These are phyloP conservation scores for Fragaria iinumae DNA, from an alignment of 306 rosid genomes.

Conservation along the genomic window DNA sequence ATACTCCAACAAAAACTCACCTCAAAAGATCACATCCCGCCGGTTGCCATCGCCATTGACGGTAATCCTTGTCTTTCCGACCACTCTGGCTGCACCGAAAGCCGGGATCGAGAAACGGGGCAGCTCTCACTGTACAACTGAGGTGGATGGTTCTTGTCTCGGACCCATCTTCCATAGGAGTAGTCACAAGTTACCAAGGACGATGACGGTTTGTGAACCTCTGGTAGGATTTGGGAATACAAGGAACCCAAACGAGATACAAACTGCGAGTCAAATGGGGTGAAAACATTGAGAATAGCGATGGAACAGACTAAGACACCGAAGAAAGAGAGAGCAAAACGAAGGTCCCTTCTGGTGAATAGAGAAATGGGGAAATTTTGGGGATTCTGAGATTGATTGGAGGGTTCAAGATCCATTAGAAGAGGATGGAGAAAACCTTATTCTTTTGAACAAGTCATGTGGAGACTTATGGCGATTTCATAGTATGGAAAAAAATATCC, in stretches of 20 bases:
- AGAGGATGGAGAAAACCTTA: conserved; percentile 19
- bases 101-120: conserved; percentile 82
- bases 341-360: conserved; percentile 43
- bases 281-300: conserved; percentile 27
- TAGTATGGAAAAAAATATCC: background rate
- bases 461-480: background rate
- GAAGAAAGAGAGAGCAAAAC: conserved; percentile 40
- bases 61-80: conserved; percentile 48
- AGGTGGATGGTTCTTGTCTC: conserved; percentile 33
- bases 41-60: conserved; percentile 83
- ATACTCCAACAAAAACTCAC: conserved; percentile 34
- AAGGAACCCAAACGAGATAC: conserved; percentile 38
- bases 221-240: conserved; percentile 23
- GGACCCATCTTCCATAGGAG: conserved; percentile 71
- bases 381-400: conserved; percentile 23
- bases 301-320: conserved; percentile 35
- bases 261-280: conserved; percentile 38
- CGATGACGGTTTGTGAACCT: conserved; percentile 4
- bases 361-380: conserved; percentile 5
- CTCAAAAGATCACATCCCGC: conserved; percentile 62
- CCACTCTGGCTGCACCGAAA: conserved; percentile 73
- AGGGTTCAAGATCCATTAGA: conserved; percentile 54
- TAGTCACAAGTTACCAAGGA: conserved; percentile 41
- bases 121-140: conserved; percentile 59
- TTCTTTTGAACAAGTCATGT: conserved; percentile 18